Base-by-base conservation (phyloP, 345 rosid genomes). In the Camelina sativa region DNA sequence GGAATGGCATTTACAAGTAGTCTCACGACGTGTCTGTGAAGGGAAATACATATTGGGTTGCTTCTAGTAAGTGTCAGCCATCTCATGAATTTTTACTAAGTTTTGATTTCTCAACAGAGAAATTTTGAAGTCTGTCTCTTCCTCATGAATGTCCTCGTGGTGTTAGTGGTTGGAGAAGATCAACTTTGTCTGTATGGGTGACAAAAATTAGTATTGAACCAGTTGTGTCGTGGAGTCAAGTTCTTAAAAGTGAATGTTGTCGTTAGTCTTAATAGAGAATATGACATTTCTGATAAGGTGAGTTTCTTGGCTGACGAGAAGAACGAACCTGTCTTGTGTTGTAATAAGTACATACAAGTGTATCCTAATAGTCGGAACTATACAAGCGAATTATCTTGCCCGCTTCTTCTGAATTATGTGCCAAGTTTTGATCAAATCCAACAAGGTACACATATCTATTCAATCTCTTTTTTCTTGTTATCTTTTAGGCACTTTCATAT, bases 1-100 rank as follows among this genome's bases (percentile, higher is more conserved):
- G 5, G 15, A 63, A 3, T n/a, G 23, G 40, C 12, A 6, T 3
- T 11, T 60, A 60, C 0, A 60, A n/a, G 0, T 11, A 0, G 30
- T 28, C 30, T 60, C 30, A 0, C 35, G 35, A 7, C 15, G 3
- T 40, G 11, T 62, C 66, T 13, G 11, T 41, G 19, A 61, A 61
- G 3, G 50, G 65, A 61, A 40, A 40, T 38, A 40, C 50, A 12
- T 61, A 63, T 63, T 44, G 9, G 67, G 5, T 62, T 43, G 28
- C 17, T 61, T 0, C 0, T 38, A 5, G 8, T 8, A 40, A 28
- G 20, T 11, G 0, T 28, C 30, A 28, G 8, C 1, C 0, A 30
- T 4, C 7, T 60, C 1, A 2, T 15, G 0, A 5, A 4, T 25
- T 44, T 54, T 44, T 63, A 11, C 40, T 63, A 63, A 43, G 38